Percentiles rank a stretch among this genome's conserved stretches.
These are phyloP conservation scores for Leucocoprinus leucothites DNA, from an alignment of 768 basidiomycete species.

Conservation along the genomic window DNA sequence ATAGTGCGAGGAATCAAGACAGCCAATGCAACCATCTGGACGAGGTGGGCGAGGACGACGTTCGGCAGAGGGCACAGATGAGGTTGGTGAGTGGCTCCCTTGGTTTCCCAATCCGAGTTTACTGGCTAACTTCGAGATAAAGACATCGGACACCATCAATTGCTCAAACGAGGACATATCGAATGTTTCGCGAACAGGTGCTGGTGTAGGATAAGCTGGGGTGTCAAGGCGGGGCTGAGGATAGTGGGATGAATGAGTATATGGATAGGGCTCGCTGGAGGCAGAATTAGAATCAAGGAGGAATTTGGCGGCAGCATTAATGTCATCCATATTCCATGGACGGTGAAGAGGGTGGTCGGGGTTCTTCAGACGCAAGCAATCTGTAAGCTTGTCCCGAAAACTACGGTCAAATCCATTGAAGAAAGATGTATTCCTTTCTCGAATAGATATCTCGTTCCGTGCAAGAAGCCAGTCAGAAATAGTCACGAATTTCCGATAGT, in stretches of 20 bases:
- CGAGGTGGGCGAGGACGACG: background rate
- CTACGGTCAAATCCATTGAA: constrained; percentile 11
- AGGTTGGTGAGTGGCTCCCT: background rate
- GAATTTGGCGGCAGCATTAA: constrained; percentile 9
- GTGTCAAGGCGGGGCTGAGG: background rate
- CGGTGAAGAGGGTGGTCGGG: constrained; percentile 14
- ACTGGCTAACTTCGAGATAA: background rate
- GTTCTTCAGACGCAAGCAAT: background rate
- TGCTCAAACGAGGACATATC: background rate
- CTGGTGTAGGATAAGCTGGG: background rate
- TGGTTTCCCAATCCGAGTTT: background rate
- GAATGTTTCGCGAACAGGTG: background rate
- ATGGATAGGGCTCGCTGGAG: background rate
- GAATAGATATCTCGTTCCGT: background rate
- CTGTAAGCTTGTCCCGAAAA: constrained; percentile 1
- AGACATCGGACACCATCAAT: background rate
- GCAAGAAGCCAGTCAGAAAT: background rate
- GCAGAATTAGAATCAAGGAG: background rate
- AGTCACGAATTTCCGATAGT: constrained; percentile 8
- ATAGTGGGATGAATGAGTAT: background rate
- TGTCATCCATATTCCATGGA: constrained; percentile 6
- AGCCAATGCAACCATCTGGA: background rate
- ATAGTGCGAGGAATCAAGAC: background rate
- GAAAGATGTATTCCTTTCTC: constrained; percentile 6
- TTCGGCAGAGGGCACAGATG: background rate